Conservation (phyloP, 306 rosid genomes). For the Vigna angularis region DNA sequence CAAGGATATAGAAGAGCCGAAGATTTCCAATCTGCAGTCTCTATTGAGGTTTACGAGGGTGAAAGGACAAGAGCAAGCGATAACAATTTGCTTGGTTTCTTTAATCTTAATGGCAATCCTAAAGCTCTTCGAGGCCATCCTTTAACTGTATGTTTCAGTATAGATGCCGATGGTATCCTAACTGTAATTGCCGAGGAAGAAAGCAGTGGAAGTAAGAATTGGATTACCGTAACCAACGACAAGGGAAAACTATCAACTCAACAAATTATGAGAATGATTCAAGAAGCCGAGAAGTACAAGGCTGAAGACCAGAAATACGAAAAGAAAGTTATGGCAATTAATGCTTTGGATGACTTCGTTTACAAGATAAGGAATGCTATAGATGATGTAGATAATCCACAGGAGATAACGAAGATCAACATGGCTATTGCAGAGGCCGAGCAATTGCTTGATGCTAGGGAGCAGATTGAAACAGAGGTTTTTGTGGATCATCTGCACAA, state of each 20-base stretch:
- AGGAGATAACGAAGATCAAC: conserved; percentile 34
- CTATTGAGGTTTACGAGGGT: conserved; percentile 57
- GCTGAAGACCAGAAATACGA: conserved; percentile 50
- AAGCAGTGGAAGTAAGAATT: conserved; percentile 40
- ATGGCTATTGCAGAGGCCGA: conserved; percentile 40
- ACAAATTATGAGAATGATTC: conserved; percentile 51
- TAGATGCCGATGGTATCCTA: conserved; percentile 43
- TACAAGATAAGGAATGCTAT: conserved; percentile 49
- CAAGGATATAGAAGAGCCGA: fast-evolving
- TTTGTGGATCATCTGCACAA: conserved; percentile 46
- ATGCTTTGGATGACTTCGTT: conserved; percentile 48
- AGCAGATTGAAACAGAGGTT: conserved; percentile 42
- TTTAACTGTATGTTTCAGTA: conserved; percentile 47
- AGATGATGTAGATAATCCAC: conserved; percentile 32
- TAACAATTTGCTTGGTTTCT: conserved; percentile 58
- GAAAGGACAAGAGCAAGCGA: conserved; percentile 54
- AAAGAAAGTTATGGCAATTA: conserved; percentile 49
- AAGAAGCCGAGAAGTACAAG: conserved; percentile 55
- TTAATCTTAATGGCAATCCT: conserved; percentile 41
- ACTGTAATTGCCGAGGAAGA: conserved; percentile 52
- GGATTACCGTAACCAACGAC: conserved; percentile 54
- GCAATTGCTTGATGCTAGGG: conserved; percentile 46
- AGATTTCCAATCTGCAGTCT: conserved; percentile 39
- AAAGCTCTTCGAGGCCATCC: conserved; percentile 50
- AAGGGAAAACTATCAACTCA: conserved; percentile 49